Evolutionary conservation across 2,329 filamentous ascomycete genomes (phyloP).

Genomic region (Penicillium sclerotiorum): DNA sequence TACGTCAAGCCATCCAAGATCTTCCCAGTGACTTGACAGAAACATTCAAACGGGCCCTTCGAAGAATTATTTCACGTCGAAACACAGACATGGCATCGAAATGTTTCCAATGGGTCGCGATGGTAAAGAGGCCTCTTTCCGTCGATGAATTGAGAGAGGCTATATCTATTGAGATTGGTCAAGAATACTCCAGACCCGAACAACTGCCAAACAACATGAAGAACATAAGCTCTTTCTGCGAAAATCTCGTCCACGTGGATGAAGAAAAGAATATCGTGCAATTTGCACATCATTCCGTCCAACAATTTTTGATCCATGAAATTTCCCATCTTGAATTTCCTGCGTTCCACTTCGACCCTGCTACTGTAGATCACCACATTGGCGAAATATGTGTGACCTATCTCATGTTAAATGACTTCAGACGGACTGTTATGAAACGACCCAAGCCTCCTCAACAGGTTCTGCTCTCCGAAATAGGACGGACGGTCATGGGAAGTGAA

Average conservation of each 20-base stretch:
- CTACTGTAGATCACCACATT: neutral
- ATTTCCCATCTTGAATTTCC: neutral
- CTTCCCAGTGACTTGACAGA: conserved; percentile 3
- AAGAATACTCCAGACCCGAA: neutral
- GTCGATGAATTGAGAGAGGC: neutral
- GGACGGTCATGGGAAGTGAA: neutral
- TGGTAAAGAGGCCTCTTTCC: conserved; percentile 1
- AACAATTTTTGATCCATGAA: neutral
- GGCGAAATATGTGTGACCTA: conserved; percentile 9
- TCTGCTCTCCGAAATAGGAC: neutral
- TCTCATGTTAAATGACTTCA: conserved; percentile 4
- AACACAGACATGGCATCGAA: neutral
- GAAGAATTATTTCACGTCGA: neutral
- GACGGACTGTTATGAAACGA: neutral
- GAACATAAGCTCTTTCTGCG: neutral
- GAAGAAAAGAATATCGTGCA: conserved; percentile 1
- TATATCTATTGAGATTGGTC: neutral
- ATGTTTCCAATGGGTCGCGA: conserved; percentile 3
- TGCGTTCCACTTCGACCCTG: neutral
- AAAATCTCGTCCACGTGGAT: neutral
- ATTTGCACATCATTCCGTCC: conserved; percentile 1
- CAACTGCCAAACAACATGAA: neutral
- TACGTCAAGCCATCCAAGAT: neutral
- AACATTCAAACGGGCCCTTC: conserved; percentile 4
- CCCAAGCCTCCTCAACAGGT: neutral